phyloP scores from a whole-genome alignment of 225 moss, liverwort and hornwort species.

The Anthoceros angustus region DNA sequence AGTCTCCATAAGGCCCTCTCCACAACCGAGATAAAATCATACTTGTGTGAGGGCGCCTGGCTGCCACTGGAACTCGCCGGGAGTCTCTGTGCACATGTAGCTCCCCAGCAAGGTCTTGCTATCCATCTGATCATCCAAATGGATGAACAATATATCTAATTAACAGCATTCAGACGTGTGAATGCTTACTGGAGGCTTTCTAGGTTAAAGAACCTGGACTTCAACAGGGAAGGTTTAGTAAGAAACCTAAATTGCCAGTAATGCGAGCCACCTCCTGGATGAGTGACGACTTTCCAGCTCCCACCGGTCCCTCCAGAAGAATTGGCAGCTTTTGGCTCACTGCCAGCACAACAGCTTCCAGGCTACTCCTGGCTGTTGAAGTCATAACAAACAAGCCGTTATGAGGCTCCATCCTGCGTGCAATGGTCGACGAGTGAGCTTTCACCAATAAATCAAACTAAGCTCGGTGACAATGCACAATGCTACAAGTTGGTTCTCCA shows the following conservation, averaged over 20 bases:
- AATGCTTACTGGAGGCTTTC: neutral
- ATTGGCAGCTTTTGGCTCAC: conserved; percentile 80
- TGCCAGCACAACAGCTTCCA: conserved; percentile 86
- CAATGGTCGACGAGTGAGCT: conserved; percentile 6
- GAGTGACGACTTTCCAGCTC: conserved; percentile 77
- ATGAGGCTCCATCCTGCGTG: conserved; percentile 9
- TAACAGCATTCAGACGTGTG: neutral
- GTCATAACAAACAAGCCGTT: conserved; percentile 58
- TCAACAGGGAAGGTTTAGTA: neutral
- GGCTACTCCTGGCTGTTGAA: conserved; percentile 58
- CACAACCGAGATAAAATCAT: neutral
- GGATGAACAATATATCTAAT: conserved; percentile 66
- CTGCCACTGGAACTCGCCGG: conserved; percentile 98
- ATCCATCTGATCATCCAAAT: conserved; percentile 97
- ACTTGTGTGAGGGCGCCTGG: conserved; percentile 76
- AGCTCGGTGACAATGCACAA: neutral
- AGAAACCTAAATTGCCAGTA: conserved; percentile 52
- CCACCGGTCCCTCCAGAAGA: conserved; percentile 83
- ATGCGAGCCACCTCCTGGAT: conserved; percentile 67
- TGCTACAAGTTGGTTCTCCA: neutral
- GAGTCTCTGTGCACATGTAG: conserved; percentile 80
- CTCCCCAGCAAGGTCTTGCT: conserved; percentile 91
- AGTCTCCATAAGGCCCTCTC: neutral
- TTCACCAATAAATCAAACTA: neutral
- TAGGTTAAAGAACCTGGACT: too few relatives aligned